phyloP scores from a whole-genome alignment of 2,329 filamentous ascomycete genomes.

The Penicillium sp. region DNA sequence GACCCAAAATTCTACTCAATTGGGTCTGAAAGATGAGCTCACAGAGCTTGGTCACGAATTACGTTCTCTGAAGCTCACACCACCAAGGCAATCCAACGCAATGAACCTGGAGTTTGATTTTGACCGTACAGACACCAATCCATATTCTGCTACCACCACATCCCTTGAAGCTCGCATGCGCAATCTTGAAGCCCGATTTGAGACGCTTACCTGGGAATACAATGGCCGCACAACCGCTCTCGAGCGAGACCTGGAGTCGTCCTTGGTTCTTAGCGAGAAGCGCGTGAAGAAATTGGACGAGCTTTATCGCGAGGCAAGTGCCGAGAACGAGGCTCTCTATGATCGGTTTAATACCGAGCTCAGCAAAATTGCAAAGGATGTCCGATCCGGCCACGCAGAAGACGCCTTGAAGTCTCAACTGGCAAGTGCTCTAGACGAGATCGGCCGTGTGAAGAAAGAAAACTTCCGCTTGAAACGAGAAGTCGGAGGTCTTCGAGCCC shows the following conservation, averaged over 20 bases:
- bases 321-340: slow-evolving; percentile 91
- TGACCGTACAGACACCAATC: slow-evolving; percentile 24
- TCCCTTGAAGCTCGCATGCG: slow-evolving; percentile 53
- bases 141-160: slow-evolving; percentile 16
- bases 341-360: slow-evolving; percentile 90
- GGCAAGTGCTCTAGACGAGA: slow-evolving; percentile 73
- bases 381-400: slow-evolving; percentile 73
- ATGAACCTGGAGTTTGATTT: slow-evolving; percentile 24
- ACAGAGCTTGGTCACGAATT: slow-evolving; percentile 79
- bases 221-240: slow-evolving; percentile 61
- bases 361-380: slow-evolving; percentile 72
- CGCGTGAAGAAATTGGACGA: slow-evolving; percentile 82
- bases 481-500: slow-evolving; percentile 65
- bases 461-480: slow-evolving; percentile 80
- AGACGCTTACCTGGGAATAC: slow-evolving; percentile 57
- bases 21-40: slow-evolving; percentile 69
- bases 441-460: slow-evolving; percentile 74
- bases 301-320: slow-evolving; percentile 79
- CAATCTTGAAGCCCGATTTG: slow-evolving; percentile 66
- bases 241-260: slow-evolving; percentile 67
- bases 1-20: slow-evolving; percentile 67
- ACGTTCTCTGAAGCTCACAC: slow-evolving; percentile 44
- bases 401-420: slow-evolving; percentile 72
- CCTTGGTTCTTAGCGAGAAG: slow-evolving; percentile 69
- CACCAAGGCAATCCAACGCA: slow-evolving; percentile 31